phyloP scores from a whole-genome alignment of 2,329 filamentous ascomycete genomes.

The Ascochyta pisi region DNA sequence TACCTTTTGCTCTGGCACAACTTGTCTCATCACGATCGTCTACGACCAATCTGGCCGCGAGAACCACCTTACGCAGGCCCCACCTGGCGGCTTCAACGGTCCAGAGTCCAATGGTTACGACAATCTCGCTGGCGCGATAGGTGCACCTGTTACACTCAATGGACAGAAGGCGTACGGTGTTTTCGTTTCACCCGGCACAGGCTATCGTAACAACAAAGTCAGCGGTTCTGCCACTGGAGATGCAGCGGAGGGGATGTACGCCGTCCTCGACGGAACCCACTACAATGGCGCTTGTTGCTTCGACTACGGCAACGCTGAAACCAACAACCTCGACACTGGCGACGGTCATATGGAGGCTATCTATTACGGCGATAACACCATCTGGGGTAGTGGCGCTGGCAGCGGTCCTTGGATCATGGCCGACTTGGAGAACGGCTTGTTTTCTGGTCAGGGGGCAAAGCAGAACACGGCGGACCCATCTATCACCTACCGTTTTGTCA shows the following conservation, averaged over 20 bases:
- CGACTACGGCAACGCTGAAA: conserved; percentile 55
- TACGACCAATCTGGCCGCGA: conserved; percentile 70
- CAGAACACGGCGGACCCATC: conserved; percentile 62
- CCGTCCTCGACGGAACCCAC: conserved; percentile 65
- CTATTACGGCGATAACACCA: conserved; percentile 65
- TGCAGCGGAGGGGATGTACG: conserved; percentile 65
- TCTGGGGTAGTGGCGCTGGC: conserved; percentile 65
- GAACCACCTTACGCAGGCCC: conserved; percentile 70
- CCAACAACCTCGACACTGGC: conserved; percentile 56
- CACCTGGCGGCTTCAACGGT: conserved; percentile 63
- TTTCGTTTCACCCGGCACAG: conserved; percentile 66
- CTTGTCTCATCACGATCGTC: conserved; percentile 68
- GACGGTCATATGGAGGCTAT: conserved; percentile 73
- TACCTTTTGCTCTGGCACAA: conserved; percentile 65
- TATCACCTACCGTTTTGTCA: conserved; percentile 64
- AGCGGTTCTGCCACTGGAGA: conserved; percentile 64
- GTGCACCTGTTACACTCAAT: conserved; percentile 67
- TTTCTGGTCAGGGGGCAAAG: conserved; percentile 59
- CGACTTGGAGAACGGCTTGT: conserved; percentile 71
- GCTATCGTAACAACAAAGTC: conserved; percentile 66
- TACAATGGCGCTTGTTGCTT: conserved; percentile 64
- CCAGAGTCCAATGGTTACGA: conserved; percentile 65
- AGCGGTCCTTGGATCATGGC: conserved; percentile 73
- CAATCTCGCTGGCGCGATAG: conserved; percentile 65
- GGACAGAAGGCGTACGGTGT: conserved; percentile 70